Percentiles rank a stretch among this genome's conserved stretches.
phyloP scores from a whole-genome alignment of 2,329 filamentous ascomycete species.

The Ceratocystis lukuohia region DNA sequence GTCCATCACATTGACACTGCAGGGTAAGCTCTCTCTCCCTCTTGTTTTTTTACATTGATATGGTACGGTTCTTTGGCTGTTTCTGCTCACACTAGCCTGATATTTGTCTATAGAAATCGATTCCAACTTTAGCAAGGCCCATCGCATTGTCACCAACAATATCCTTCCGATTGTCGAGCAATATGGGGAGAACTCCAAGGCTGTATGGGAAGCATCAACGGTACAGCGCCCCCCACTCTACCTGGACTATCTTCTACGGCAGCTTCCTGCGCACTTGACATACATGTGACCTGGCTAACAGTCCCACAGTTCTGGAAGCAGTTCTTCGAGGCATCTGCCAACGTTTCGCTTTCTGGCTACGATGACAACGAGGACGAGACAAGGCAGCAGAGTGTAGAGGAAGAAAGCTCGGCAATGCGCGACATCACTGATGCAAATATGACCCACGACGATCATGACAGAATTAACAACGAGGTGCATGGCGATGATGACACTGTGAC shows the following conservation, averaged over 20 bases:
- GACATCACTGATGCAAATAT: constrained; percentile 35
- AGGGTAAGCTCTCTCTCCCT: constrained; percentile 44
- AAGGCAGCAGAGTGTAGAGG: constrained; percentile 29
- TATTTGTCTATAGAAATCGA: constrained; percentile 62
- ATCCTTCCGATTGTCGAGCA: constrained; percentile 90
- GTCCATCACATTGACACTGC: constrained; percentile 86
- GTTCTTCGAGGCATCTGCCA: constrained; percentile 97
- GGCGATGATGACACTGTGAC: constrained; percentile 30
- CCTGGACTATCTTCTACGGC: not conserved
- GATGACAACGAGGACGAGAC: constrained; percentile 62
- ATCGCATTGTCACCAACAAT: constrained; percentile 86
- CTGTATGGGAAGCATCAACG: constrained; percentile 95
- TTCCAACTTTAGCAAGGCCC: constrained; percentile 92
- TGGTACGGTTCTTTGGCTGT: not conserved
- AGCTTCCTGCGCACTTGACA: not conserved
- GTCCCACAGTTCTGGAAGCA: constrained; percentile 85
- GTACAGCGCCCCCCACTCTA: constrained; percentile 31
- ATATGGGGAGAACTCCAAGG: constrained; percentile 83
- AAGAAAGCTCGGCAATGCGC: constrained; percentile 42
- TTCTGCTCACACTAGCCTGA: not conserved
- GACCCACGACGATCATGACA: constrained; percentile 23
- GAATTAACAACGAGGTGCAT: constrained; percentile 33
- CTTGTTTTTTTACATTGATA: not conserved
- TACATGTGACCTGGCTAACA: not conserved
- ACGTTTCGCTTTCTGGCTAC: constrained; percentile 90